Evolutionary conservation across 371 early-diverging fungal genomes (phyloP).

Genomic region (Actinomortierella ambigua): DNA sequence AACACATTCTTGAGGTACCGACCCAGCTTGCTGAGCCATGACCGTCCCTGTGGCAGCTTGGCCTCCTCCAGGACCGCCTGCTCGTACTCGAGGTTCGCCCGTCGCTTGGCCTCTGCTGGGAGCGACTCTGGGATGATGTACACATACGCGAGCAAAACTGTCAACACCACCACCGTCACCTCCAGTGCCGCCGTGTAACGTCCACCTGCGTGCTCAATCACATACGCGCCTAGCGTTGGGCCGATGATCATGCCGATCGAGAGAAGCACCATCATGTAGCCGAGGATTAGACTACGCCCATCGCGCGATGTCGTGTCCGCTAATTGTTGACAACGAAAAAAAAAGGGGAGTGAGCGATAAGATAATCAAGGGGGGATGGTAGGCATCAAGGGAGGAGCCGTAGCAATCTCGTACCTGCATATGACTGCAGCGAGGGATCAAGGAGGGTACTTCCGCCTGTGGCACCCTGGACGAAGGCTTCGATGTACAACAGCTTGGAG

Average conservation of each 20-base stretch:
- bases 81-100: too few relatives aligned
- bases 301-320: slow-evolving; percentile 14
- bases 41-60: too few relatives aligned
- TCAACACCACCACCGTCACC: too few relatives aligned
- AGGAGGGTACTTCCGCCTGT: slow-evolving; percentile 14
- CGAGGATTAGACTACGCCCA: slow-evolving; percentile 12
- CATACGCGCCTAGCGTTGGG: background rate
- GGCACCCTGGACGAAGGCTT: slow-evolving; percentile 10
- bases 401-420: slow-evolving; percentile 29
- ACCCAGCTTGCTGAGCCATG: too few relatives aligned
- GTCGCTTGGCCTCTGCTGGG: background rate
- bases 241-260: slow-evolving; percentile 17
- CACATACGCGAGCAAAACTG: slow-evolving; percentile 6
- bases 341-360: background rate
- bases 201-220: slow-evolving; percentile 2
- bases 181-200: background rate
- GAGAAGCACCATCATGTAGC: slow-evolving; percentile 13
- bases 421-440: slow-evolving; percentile 11
- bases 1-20: background rate
- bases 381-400: too few relatives aligned
- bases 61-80: too few relatives aligned
- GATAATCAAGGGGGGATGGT: too few relatives aligned
- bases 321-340: background rate
- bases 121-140: slow-evolving; percentile 15
- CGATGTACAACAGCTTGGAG: slow-evolving; percentile 2